Evolutionary conservation across 305 asterid genomes (phyloP), one percentile per base, ranked within the genome.

Genomic region (Fraxinus paxiana): DNA sequence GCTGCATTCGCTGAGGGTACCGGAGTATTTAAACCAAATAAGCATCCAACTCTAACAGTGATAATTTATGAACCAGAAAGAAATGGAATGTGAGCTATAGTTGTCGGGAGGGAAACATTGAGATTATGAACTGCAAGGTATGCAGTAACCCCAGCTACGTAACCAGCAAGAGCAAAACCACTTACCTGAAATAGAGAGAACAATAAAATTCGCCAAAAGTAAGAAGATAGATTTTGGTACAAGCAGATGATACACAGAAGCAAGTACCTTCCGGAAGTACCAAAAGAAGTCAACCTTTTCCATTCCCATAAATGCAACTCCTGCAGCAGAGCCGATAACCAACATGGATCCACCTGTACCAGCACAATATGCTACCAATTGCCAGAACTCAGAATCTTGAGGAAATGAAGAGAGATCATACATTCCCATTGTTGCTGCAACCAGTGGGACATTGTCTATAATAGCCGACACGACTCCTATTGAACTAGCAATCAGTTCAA

Each of bases 341-440:
- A 96, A 82, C 97, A 96, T 94, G 88, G 97, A 96, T 56, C 99
- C 99, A 63, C 99, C 97, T 4, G 99, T 96, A 30, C 99, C 99
- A 12, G 97, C 99, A 82, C 97, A 96, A 81, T 81, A 96, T 31
- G 99, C 97, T 17, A 94, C 89, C 59, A 96, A 89, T 86, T 96
- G 98, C 99, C 98, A 96, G 84, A 96, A 96, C 88, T 96, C 97
- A 0, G 97, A 92, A 87, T 96, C 98, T 81, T 37, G 88, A 74
- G 98, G 98, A 73, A 91, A 92, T n/a, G 97, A 85, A 67, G 97
- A 79, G 34, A 92, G 93, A 77, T 92, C 95, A 56, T 96, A 96
- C 98, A 96, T 96, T 87, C 97, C 99, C 95, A 96, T 96, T 72
- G 99, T 88, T 43, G 99, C 99, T 0, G 99, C 98, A n/a, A 96